Conservation (phyloP, 2,329 filamentous ascomycete genomes). For the Boeremia lycopersici region DNA sequence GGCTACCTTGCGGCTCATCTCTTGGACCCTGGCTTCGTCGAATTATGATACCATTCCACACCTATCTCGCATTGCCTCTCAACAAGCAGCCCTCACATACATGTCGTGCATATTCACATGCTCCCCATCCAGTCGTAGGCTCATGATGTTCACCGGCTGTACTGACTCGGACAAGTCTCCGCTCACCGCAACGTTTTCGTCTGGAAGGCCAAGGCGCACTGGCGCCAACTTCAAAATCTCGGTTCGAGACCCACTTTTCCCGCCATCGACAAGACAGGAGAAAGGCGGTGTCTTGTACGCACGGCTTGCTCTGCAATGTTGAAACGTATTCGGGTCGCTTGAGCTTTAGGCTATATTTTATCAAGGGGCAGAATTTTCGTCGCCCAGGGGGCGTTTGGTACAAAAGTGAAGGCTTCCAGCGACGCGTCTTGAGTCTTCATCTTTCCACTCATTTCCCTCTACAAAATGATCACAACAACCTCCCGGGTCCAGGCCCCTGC, state of each 20-base stretch:
- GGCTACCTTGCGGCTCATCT: slow-evolving; percentile 30
- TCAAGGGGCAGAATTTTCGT: slow-evolving; percentile 22
- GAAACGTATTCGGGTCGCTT: slow-evolving; percentile 31
- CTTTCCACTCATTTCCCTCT: slow-evolving; percentile 9
- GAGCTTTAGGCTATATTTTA: slow-evolving; percentile 25
- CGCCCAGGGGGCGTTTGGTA: slow-evolving; percentile 15
- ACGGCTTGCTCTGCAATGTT: slow-evolving; percentile 21
- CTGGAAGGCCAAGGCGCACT: slow-evolving; percentile 22
- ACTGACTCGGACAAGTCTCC: neutral
- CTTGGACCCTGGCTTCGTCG: slow-evolving; percentile 19
- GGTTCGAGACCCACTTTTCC: slow-evolving; percentile 25
- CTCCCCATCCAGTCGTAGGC: neutral
- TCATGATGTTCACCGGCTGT: neutral
- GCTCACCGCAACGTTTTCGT: slow-evolving; percentile 18
- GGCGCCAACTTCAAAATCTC: slow-evolving; percentile 32
- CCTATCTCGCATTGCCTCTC: neutral
- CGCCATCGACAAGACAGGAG: slow-evolving; percentile 15
- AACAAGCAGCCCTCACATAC: neutral
- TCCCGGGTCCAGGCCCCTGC: slow-evolving; percentile 23
- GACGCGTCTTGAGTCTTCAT: slow-evolving; percentile 2
- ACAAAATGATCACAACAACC: slow-evolving; percentile 26
- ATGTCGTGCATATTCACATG: neutral
- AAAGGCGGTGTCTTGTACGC: slow-evolving; percentile 32
- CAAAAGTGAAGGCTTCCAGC: slow-evolving; percentile 17
- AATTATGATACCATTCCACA: neutral